Base-by-base conservation (phyloP, 192 early-diverging fungal species). In the Coemansia sp. region DNA sequence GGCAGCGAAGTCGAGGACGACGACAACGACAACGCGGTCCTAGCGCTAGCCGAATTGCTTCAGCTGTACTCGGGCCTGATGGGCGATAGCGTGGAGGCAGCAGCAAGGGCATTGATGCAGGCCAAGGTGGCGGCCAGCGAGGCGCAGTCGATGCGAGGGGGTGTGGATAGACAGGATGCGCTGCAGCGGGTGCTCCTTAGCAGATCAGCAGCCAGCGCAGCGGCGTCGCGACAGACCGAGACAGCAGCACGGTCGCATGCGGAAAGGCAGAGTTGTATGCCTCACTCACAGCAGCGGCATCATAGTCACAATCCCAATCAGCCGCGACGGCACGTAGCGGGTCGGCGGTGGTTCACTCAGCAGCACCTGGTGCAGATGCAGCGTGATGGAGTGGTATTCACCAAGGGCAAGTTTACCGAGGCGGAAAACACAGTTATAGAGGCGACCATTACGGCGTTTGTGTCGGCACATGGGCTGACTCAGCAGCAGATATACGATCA, bases 401-500 rank as follows among this genome's bases (percentile, higher is more conserved):
- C 56, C 14, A 79, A 79, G 71, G 77, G 77, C 60, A 79, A 79
- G 62, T 79, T 79, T 23, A 79, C 77, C n/a, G 68, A 39, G 5
- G 66, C 50, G 34, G 77, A 79, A 53, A 79, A 70, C 62, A 57
- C 65, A 34, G 65, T 48, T 1, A 79, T 79, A 33, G 77, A 79
- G 23, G 34, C 37, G 38, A 45, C 67, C 1, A 65, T 79, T 37
- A 35, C 65, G 10, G 45, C 24, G 23, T 74, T 79, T 57, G 45
- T 67, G 4, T 64, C 48, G 33, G 24, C 42, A 42, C 71, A 79
- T 37, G 71, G 71, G 20, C 42, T 79, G 35, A 58, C 36, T 26
- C 55, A 65, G 37, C 60, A 60, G 65, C 60, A 66, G 46, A 62
- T 79, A 65, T 79, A 79, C 65, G 59, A 56, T 28, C 65, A 65